Conservation (phyloP, 2,329 filamentous ascomycete genomes). For the Cytospora piceae region DNA sequence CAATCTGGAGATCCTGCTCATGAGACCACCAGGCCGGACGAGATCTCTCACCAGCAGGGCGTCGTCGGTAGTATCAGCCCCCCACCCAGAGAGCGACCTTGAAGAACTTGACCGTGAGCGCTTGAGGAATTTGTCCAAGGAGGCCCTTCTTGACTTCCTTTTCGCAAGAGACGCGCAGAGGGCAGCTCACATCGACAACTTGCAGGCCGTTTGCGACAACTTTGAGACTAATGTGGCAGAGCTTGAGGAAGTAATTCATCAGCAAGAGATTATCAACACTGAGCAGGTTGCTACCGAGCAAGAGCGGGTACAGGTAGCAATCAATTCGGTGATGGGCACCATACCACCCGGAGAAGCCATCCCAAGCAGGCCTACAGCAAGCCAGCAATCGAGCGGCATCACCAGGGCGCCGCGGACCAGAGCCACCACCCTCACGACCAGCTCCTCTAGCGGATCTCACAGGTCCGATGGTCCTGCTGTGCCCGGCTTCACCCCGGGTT, state of each 20-base stretch:
- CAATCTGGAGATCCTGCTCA: neutral
- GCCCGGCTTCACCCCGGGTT: neutral
- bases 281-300: neutral
- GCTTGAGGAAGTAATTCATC: neutral
- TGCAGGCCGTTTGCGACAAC: neutral
- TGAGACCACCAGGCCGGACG: neutral
- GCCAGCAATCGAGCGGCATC: neutral
- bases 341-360: neutral
- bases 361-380: neutral
- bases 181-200: neutral
- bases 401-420: neutral
- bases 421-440: neutral
- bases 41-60: neutral
- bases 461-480: neutral
- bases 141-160: neutral
- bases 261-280: neutral
- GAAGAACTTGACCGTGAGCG: neutral
- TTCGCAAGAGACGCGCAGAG: neutral
- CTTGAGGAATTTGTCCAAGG: neutral
- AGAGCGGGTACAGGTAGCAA: neutral
- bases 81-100: neutral
- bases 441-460: neutral
- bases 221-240: neutral
- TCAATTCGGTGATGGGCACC: neutral
- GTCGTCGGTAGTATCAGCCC: neutral